Conservation (phyloP, 2,329 filamentous ascomycete genomes). For the Thelonectria discophora region DNA sequence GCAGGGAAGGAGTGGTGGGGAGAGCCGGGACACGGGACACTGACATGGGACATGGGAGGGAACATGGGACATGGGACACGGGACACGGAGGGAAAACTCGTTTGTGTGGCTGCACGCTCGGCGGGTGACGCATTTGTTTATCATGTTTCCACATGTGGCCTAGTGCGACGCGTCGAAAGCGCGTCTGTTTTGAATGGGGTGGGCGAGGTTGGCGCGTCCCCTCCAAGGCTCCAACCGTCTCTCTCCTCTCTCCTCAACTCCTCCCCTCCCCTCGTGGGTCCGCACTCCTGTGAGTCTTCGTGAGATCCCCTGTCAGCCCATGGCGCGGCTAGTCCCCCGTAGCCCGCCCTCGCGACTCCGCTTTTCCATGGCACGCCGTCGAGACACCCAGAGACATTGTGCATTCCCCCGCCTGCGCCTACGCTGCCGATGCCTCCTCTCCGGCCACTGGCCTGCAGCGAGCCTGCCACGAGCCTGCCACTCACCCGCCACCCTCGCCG, state of each 20-base stretch:
- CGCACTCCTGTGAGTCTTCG: slow-evolving; percentile 10
- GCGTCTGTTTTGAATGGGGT: slow-evolving; percentile 44
- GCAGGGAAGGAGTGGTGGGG: slow-evolving; percentile 20
- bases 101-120: slow-evolving; percentile 21
- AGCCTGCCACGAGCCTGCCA: too few species aligned
- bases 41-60: slow-evolving; percentile 24
- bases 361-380: slow-evolving; percentile 31
- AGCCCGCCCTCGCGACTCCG: slow-evolving; percentile 29
- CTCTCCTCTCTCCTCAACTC: slow-evolving; percentile 1
- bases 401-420: slow-evolving; percentile 34
- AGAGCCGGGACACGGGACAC: slow-evolving; percentile 27
- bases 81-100: slow-evolving; percentile 22
- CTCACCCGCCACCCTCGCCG: slow-evolving; percentile 8
- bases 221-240: slow-evolving; percentile 13
- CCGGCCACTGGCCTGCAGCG: too few species aligned
- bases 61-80: slow-evolving; percentile 30
- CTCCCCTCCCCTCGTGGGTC: slow-evolving; percentile 7
- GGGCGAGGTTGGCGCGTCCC: slow-evolving; percentile 29
- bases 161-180: slow-evolving; percentile 46
- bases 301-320: slow-evolving; percentile 31
- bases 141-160: slow-evolving; percentile 40
- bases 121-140: slow-evolving; percentile 52
- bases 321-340: slow-evolving; percentile 37
- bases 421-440: slow-evolving; percentile 4
- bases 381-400: slow-evolving; percentile 25